These are phyloP conservation scores for Aegilops longissima DNA, from an alignment of 176 grass and related monocot species.

Conservation along the genomic window DNA sequence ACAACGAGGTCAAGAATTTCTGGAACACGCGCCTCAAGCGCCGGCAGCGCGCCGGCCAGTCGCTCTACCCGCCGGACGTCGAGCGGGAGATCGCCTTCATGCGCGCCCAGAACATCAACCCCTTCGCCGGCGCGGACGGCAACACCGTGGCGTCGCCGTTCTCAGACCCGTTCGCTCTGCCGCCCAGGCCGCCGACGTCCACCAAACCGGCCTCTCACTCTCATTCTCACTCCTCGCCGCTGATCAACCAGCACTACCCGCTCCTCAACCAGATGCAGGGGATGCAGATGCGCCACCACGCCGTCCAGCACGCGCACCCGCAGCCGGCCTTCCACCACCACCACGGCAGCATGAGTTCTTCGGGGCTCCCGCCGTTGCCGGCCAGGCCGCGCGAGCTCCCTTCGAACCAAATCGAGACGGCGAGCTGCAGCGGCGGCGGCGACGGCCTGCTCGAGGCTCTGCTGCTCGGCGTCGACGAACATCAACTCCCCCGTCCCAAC, in stretches of 20 bases:
- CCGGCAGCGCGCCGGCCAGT: constrained; percentile 57
- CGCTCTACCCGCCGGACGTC: constrained; percentile 65
- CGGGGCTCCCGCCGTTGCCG: constrained; percentile 25
- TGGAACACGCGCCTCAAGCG: constrained; percentile 88
- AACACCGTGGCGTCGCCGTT: constrained; percentile 13
- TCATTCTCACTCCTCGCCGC: constrained; percentile 20
- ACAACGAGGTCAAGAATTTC: constrained; percentile 96
- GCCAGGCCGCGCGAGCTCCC: constrained; percentile 29
- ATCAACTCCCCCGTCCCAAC: neutral
- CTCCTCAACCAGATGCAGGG: constrained; percentile 47
- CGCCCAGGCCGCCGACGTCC: neutral
- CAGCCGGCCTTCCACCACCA: constrained; percentile 23
- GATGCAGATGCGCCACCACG: constrained; percentile 30
- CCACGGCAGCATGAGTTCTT: neutral
- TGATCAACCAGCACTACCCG: constrained; percentile 40
- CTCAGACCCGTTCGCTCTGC: constrained; percentile 38
- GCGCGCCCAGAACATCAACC: constrained; percentile 28
- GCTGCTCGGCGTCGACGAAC: constrained; percentile 34
- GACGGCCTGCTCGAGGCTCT: constrained; percentile 38
- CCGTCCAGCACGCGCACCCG: neutral
- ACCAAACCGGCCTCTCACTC: neutral
- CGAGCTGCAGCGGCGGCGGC: neutral
- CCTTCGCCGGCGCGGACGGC: constrained; percentile 11
- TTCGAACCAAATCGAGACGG: constrained; percentile 45
- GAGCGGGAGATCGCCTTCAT: constrained; percentile 40